phyloP scores from a whole-genome alignment of 1,284 basidiomycete species.

The Pisolithus thermaeus region DNA sequence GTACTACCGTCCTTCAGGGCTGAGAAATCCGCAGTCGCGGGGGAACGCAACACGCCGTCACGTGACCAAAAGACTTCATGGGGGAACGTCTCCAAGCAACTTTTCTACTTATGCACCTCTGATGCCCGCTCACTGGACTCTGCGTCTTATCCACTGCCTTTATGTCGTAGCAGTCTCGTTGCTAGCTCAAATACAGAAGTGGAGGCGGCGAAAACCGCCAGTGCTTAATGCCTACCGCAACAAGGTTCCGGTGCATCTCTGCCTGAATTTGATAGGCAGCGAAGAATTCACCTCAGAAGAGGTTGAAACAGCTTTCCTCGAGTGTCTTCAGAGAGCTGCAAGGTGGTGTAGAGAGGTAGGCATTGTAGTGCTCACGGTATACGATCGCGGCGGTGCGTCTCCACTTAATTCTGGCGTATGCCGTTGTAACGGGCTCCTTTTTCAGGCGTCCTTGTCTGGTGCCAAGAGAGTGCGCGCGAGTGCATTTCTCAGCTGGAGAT shows the following conservation, averaged over 20 bases:
- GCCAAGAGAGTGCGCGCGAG: slow-evolving; percentile 35
- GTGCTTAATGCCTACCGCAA: slow-evolving; percentile 44
- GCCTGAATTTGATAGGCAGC: slow-evolving; percentile 50
- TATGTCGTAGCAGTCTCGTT: slow-evolving; percentile 44
- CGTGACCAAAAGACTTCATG: slow-evolving; percentile 3
- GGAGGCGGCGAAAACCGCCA: slow-evolving; percentile 34
- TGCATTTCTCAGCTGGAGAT: slow-evolving; percentile 28
- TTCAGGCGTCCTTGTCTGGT: slow-evolving; percentile 44
- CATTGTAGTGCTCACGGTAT: slow-evolving; percentile 57
- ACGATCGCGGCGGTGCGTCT: slow-evolving; percentile 59
- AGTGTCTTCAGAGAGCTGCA: slow-evolving; percentile 47
- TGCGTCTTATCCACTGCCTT: slow-evolving; percentile 51
- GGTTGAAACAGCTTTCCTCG: slow-evolving; percentile 40
- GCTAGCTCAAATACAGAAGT: slow-evolving; percentile 35
- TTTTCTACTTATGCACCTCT: background rate
- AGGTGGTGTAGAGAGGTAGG: slow-evolving; percentile 56
- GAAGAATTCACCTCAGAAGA: slow-evolving; percentile 27
- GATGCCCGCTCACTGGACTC: slow-evolving; percentile 37
- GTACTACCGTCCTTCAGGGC: background rate
- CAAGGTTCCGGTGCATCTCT: slow-evolving; percentile 59
- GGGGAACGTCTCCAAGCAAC: no score
- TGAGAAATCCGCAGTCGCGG: background rate
- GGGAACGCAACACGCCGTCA: slow-evolving; percentile 6
- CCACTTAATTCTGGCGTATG: slow-evolving; percentile 2
- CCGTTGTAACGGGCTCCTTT: slow-evolving; percentile 5